Conservation (phyloP, 83 land plant species). For the Thuja plicata region DNA sequence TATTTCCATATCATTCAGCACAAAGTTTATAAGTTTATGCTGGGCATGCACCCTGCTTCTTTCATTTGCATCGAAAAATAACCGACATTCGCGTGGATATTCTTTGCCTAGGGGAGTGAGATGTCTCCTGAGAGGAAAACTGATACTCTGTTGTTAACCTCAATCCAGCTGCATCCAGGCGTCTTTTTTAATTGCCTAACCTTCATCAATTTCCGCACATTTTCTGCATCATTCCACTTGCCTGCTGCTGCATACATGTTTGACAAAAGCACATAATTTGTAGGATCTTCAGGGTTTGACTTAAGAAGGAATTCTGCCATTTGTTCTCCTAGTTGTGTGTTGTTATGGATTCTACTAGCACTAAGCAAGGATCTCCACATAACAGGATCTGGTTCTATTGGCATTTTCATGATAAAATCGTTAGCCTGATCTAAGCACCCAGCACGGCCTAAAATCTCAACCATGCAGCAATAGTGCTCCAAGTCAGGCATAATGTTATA, state of each 20-base stretch:
- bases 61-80: not conserved
- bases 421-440: not conserved
- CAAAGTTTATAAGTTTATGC: not conserved
- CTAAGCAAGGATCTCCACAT: not conserved
- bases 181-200: not conserved
- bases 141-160: not conserved
- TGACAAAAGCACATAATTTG: not conserved
- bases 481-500: not conserved
- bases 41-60: not conserved
- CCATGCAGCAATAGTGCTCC: not conserved
- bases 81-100: not conserved
- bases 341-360: not conserved
- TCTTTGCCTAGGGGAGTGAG: not conserved
- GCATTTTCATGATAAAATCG: not conserved
- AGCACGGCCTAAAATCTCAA: not conserved
- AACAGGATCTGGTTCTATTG: not conserved
- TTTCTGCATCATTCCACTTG: not conserved
- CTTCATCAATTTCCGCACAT: not conserved
- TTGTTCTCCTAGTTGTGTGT: slow-evolving; percentile 2
- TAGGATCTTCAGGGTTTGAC: not conserved
- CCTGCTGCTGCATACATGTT: not conserved
- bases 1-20: not conserved
- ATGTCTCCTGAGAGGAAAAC: not conserved
- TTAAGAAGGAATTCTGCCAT: not conserved
- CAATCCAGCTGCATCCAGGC: slow-evolving; percentile 1